These are phyloP conservation scores for Arthromyces matolae DNA, from an alignment of 768 basidiomycete genomes.

Conservation along the genomic window DNA sequence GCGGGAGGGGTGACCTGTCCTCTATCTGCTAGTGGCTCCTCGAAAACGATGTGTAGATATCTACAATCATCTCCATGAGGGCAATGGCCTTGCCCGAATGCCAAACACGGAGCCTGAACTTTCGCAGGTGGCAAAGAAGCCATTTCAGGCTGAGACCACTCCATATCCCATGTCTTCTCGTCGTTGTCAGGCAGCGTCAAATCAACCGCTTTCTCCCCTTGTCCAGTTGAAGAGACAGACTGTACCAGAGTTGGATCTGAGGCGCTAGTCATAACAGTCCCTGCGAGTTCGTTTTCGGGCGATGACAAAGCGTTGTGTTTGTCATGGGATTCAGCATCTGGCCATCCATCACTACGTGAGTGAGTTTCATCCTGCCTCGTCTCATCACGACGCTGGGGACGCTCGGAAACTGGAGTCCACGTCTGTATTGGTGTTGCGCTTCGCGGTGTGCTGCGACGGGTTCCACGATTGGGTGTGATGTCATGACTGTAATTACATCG, in stretches of 20 bases:
- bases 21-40: conserved; percentile 9
- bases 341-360: conserved; percentile 1
- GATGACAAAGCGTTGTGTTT: conserved; percentile 7
- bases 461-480: not conserved
- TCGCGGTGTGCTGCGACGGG: not conserved
- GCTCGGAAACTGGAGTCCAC: no score
- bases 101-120: conserved; percentile 28
- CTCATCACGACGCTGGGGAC: no score
- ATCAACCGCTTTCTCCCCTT: not conserved
- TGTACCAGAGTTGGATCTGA: no score
- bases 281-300: no score
- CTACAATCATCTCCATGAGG: conserved; percentile 24
- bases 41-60: conserved; percentile 25
- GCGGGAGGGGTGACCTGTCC: not conserved
- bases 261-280: no score
- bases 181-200: conserved; percentile 7
- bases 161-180: conserved; percentile 16
- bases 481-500: conserved; percentile 5
- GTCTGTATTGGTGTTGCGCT: not conserved
- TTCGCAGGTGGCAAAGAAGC: conserved; percentile 7
- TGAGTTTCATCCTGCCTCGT: not conserved
- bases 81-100: conserved; percentile 35
- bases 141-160: conserved; percentile 15
- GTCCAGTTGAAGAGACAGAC: not conserved
- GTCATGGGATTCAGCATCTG: conserved; percentile 4